Evolutionary conservation across 1,139 yeast species (phyloP).

Genomic region (Yamadazyma mexicana): DNA sequence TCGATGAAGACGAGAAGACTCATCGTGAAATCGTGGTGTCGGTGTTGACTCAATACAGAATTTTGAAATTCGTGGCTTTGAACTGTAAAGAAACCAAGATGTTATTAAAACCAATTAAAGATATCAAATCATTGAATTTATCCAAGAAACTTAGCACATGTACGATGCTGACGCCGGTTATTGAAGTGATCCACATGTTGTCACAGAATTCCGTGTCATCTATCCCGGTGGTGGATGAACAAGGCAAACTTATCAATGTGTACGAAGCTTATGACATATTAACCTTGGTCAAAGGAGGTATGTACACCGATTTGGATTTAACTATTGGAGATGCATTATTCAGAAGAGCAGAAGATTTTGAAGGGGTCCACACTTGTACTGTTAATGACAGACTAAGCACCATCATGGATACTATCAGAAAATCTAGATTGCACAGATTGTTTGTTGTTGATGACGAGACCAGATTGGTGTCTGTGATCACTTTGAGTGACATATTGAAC

Average conservation of each 20-base stretch:
- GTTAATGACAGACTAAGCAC: conserved; percentile 83
- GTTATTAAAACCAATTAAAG: conserved; percentile 72
- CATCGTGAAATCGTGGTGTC: conserved; percentile 92
- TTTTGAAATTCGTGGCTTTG: conserved; percentile 90
- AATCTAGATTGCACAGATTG: conserved; percentile 86
- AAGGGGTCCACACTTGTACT: conserved; percentile 97
- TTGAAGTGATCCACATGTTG: conserved; percentile 85
- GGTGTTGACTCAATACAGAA: conserved; percentile 94
- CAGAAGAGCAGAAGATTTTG: conserved; percentile 94
- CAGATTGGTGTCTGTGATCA: conserved; percentile 75
- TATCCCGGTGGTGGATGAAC: conserved; percentile 87
- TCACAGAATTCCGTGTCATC: conserved; percentile 82
- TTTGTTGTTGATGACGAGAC: conserved; percentile 88
- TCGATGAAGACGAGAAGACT: conserved; percentile 91
- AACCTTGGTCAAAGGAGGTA: conserved; percentile 91
- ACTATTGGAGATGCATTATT: conserved; percentile 96
- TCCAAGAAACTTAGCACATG: conserved; percentile 69
- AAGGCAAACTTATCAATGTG: conserved; percentile 75
- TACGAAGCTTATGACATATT: conserved; percentile 96
- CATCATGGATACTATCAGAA: conserved; percentile 89
- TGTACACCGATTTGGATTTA: conserved; percentile 84
- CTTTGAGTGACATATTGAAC: conserved; percentile 86
- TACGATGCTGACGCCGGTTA: conserved; percentile 88
- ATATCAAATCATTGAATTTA: conserved; percentile 63
- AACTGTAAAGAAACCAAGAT: conserved; percentile 94